Percentiles rank a stretch among this genome's conserved stretches.
Conservation (phyloP, 2,329 filamentous ascomycete species). For the Penicillium vulpinum region DNA sequence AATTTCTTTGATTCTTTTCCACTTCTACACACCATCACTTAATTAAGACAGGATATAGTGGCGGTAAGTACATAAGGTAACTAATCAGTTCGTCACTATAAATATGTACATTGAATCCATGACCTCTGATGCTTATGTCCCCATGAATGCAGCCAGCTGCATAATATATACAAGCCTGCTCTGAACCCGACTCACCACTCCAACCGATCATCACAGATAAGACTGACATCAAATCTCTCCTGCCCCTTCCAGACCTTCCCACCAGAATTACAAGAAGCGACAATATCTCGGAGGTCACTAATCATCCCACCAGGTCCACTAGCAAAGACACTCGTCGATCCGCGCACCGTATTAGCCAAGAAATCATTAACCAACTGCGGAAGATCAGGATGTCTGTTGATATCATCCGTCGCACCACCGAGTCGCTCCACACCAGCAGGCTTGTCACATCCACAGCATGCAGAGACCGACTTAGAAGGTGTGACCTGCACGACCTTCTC, state of each 20-base stretch:
- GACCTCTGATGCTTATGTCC: neutral
- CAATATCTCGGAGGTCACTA: slow-evolving; percentile 55
- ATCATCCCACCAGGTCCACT: slow-evolving; percentile 64
- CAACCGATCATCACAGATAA: slow-evolving; percentile 62
- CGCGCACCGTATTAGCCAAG: slow-evolving; percentile 47
- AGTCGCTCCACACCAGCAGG: slow-evolving; percentile 11
- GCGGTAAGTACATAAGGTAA: no score
- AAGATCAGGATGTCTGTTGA: slow-evolving; percentile 26
- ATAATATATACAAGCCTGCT: neutral
- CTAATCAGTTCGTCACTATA: neutral
- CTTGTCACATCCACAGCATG: slow-evolving; percentile 13
- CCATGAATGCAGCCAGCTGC: neutral
- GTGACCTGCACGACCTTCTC: slow-evolving; percentile 10
- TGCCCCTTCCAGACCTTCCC: slow-evolving; percentile 59
- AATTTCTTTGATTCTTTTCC: no score
- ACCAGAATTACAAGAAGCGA: slow-evolving; percentile 56
- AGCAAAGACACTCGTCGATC: slow-evolving; percentile 58
- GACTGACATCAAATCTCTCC: slow-evolving; percentile 55
- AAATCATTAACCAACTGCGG: slow-evolving; percentile 52
- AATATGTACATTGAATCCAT: slow-evolving; percentile 3
- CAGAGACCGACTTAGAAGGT: slow-evolving; percentile 3
- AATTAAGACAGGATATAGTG: no score
- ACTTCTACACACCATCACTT: no score
- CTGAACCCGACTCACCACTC: slow-evolving; percentile 21
- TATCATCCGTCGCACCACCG: slow-evolving; percentile 25